Conservation (phyloP, 805 yeast genomes). For the Saccharomycopsis fibuligera region DNA sequence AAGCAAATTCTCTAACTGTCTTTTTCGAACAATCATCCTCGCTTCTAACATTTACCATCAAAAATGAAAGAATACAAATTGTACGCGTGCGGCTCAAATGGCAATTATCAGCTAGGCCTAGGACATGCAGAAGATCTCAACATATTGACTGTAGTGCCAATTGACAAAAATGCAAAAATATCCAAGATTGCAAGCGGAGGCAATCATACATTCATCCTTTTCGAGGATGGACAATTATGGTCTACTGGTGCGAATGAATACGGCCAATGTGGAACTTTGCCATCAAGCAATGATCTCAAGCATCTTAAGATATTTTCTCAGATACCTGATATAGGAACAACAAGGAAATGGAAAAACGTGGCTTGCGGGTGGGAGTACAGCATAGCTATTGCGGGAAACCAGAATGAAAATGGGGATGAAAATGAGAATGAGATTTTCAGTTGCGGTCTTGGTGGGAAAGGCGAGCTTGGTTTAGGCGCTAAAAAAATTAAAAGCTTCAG, state of each 20-base stretch:
- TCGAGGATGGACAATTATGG: constrained; percentile 45
- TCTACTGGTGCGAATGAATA: constrained; percentile 52
- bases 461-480: constrained; percentile 62
- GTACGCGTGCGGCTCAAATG: constrained; percentile 79
- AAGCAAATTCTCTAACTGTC: too few relatives aligned
- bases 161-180: constrained; percentile 11
- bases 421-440: constrained; percentile 30
- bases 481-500: constrained; percentile 12
- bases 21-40: too few relatives aligned
- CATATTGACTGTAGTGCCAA: constrained; percentile 11
- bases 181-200: constrained; percentile 71
- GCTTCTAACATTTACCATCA: too few relatives aligned
- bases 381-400: constrained; percentile 37
- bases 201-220: constrained; percentile 67
- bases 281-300: neutral
- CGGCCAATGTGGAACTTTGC: constrained; percentile 48
- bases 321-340: constrained; percentile 9
- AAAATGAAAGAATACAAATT: constrained; percentile 23
- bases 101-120: constrained; percentile 66
- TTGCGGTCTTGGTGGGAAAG: constrained; percentile 62
- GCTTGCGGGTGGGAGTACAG: constrained; percentile 82
- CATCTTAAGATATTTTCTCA: neutral
- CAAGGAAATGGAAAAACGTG: constrained; percentile 36
- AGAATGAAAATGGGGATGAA: too few relatives aligned
- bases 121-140: constrained; percentile 44